A percentile compares a stretch with the other conserved stretches of the same genome.
These are phyloP conservation scores for Vigna trinervia DNA, from an alignment of 306 rosid genomes.

Conservation along the genomic window DNA sequence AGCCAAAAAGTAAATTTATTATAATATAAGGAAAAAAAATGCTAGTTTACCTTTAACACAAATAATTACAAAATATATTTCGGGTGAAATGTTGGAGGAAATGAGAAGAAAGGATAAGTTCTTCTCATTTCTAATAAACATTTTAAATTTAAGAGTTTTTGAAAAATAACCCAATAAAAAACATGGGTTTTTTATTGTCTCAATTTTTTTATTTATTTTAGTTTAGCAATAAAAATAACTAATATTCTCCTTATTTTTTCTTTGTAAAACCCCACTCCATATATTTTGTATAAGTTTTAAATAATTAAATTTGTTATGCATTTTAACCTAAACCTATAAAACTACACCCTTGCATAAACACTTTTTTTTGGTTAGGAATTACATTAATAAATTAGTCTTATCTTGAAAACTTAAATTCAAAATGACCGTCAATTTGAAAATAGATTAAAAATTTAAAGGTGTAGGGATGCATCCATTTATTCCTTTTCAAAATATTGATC, in stretches of 20 bases:
- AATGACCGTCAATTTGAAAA: background rate
- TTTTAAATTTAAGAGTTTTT: too few species aligned
- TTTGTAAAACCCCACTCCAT: background rate
- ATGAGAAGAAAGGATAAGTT: too few species aligned
- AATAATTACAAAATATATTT: too few species aligned
- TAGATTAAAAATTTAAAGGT: background rate
- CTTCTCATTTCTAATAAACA: too few species aligned
- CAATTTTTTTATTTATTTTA: background rate
- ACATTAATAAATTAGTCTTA: background rate
- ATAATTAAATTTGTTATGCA: background rate
- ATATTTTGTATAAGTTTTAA: background rate
- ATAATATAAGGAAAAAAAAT: too few species aligned
- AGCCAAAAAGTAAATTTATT: too few species aligned
- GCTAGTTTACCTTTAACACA: too few species aligned
- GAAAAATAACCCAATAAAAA: too few species aligned
- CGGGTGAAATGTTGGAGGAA: too few species aligned
- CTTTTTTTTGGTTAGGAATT: background rate
- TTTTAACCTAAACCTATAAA: background rate
- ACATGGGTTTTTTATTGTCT: background rate
- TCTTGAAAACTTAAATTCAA: background rate
- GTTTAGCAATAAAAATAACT: background rate
- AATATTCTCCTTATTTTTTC: background rate
- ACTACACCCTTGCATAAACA: background rate
- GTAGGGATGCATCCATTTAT: background rate
- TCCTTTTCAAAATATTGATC: background rate